Base-by-base conservation (phyloP, 129 eudicot genomes). In the Flaveria ramosissima region DNA sequence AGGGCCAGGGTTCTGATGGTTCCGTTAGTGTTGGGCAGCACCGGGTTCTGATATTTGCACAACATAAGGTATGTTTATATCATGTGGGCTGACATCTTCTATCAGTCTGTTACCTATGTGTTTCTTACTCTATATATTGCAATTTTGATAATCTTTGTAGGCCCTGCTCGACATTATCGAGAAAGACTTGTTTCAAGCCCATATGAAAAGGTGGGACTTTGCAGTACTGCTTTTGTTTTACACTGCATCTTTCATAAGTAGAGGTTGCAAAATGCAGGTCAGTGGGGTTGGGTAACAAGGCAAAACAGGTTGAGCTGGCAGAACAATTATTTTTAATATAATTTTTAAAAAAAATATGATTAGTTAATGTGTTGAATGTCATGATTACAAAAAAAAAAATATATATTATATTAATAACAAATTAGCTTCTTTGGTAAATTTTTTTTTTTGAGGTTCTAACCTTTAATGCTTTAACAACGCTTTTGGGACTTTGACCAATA, bases 1-100 rank as follows among this genome's bases (percentile, higher is more conserved):
- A 91, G 56, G 84, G 93, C 32, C 82, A 92, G 39, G 83, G 84
- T 86, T 77, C 96, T 73, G 99, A 95, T 81, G 90, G 94, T 61
- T 72, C 89, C 65, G 73, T 87, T 21, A 79, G 82, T 72, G 87
- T 89, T 72, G 99, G 97, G 66, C 97, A 95, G 83, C 99, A 95
- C 72, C 84, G 99, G 72, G 97, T 95, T 67, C 63, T 95, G 82
- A 92, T 95, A 71, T 95, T 95, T 75, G 99, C 99, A 43, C 99
- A 95, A 71, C 97, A 95, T 77, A 92, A 92, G 77, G 97, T 89
- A 70, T 26, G 39, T 8, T 52, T 43, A 24, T 39, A 57, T 21
- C 63, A 39, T 48, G 16, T 46, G 39, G 21, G 16, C 27, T 20
- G 71, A 43, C 46, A 26, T 11, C 63, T 66, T 66, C 15, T 16